phyloP scores from a whole-genome alignment of 352 stramenopile genomes.

The Phytopythium boreale region DNA sequence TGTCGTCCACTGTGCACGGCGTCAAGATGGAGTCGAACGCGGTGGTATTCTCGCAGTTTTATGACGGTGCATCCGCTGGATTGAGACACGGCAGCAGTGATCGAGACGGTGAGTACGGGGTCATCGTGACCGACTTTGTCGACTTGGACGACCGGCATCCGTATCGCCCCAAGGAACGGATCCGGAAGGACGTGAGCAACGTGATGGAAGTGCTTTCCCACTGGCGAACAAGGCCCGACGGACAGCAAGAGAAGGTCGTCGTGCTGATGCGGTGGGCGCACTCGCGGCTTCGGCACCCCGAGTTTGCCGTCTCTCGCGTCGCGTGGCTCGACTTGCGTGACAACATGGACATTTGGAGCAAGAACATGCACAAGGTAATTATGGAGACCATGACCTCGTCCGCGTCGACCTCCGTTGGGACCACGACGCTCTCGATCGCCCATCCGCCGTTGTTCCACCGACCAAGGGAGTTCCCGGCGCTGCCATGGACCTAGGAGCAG shows the following conservation, averaged over 20 bases:
- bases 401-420: background rate
- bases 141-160: slow-evolving; percentile 31
- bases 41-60: slow-evolving; percentile 31
- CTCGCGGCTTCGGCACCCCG: slow-evolving; percentile 23
- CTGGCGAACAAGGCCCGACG: slow-evolving; percentile 5
- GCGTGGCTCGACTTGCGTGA: slow-evolving; percentile 34
- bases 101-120: slow-evolving; percentile 14
- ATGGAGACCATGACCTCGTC: slow-evolving; percentile 16
- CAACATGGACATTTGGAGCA: slow-evolving; percentile 37
- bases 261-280: slow-evolving; percentile 40
- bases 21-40: slow-evolving; percentile 35
- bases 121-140: slow-evolving; percentile 37
- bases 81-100: slow-evolving; percentile 4
- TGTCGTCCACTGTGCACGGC: slow-evolving; percentile 26
- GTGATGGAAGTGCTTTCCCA: slow-evolving; percentile 23
- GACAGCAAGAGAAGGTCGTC: slow-evolving; percentile 28
- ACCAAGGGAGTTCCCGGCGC: background rate
- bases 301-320: slow-evolving; percentile 20
- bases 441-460: background rate
- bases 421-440: background rate
- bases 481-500: background rate
- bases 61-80: slow-evolving; percentile 3
- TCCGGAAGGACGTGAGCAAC: slow-evolving; percentile 27
- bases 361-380: slow-evolving; percentile 38
- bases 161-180: slow-evolving; percentile 22